Evolutionary conservation across 139 green algal species (phyloP).

Genomic region (Volvox africanus): DNA sequence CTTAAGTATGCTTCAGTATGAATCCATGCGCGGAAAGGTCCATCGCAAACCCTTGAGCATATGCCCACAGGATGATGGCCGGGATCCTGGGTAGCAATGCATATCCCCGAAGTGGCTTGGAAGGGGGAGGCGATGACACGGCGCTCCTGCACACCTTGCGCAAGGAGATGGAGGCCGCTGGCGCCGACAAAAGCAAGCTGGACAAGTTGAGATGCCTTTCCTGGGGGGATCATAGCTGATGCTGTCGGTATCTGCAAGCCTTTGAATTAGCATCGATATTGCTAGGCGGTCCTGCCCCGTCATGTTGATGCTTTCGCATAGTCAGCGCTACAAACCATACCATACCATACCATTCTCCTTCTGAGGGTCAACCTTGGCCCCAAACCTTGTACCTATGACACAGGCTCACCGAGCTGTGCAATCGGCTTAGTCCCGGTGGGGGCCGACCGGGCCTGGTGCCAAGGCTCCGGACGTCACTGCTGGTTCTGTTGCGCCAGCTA

Average conservation of each 20-base stretch:
- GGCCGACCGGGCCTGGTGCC: not conserved
- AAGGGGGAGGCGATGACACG: constrained; percentile 14
- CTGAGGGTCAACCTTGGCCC: no score
- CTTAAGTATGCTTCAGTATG: not conserved
- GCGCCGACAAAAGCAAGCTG: constrained; percentile 2
- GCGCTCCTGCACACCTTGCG: not conserved
- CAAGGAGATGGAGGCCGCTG: constrained; percentile 24
- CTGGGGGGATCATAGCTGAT: not conserved
- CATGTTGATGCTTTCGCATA: not conserved
- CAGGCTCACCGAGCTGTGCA: constrained; percentile 3
- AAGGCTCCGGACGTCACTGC: constrained; percentile 1
- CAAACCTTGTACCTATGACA: not conserved
- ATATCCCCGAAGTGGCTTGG: not conserved
- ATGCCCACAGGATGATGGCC: not conserved
- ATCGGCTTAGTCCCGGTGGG: not conserved
- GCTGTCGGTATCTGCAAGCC: no score
- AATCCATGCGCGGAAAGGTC: not conserved
- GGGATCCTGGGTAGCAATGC: not conserved
- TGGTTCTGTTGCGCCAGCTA: constrained; percentile 23
- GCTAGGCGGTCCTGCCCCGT: not conserved
- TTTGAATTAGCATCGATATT: no score
- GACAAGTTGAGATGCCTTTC: not conserved
- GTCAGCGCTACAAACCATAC: no score
- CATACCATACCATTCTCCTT: no score
- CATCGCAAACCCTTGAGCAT: not conserved